These are phyloP conservation scores for Chenopodium berlandieri DNA, from an alignment of 148 eudicot genomes.

Conservation along the genomic window DNA sequence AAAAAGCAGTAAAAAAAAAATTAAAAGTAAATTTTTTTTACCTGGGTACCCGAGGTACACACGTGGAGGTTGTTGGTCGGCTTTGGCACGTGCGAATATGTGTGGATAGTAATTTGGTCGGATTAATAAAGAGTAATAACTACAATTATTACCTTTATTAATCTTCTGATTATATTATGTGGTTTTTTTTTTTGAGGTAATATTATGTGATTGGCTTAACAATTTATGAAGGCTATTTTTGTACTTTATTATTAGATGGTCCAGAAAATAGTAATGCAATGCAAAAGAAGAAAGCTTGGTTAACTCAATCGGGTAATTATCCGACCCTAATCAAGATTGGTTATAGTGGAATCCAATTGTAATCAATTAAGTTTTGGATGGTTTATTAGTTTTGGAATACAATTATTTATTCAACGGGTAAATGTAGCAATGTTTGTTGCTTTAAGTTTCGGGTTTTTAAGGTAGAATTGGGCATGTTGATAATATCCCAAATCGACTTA, in stretches of 20 bases:
- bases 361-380: too few species aligned
- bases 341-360: too few species aligned
- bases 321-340: too few species aligned
- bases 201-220: neutral
- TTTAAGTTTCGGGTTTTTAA: neutral
- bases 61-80: conserved; percentile 29
- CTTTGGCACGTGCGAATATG: neutral
- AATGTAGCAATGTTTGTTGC: neutral
- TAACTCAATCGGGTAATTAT: too few species aligned
- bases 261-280: too few species aligned
- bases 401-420: too few species aligned
- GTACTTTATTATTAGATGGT: neutral
- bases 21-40: neutral
- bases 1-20: neutral
- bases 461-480: too few species aligned
- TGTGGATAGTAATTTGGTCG: conserved; percentile 10
- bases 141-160: too few species aligned
- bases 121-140: neutral
- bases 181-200: neutral
- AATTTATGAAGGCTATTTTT: neutral
- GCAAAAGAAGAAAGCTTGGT: too few species aligned
- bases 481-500: neutral
- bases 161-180: neutral
- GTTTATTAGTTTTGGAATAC: too few species aligned
- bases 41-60: conserved; percentile 24